Base-by-base conservation (phyloP, 2,329 filamentous ascomycete species). In the Orbilia javanica region DNA sequence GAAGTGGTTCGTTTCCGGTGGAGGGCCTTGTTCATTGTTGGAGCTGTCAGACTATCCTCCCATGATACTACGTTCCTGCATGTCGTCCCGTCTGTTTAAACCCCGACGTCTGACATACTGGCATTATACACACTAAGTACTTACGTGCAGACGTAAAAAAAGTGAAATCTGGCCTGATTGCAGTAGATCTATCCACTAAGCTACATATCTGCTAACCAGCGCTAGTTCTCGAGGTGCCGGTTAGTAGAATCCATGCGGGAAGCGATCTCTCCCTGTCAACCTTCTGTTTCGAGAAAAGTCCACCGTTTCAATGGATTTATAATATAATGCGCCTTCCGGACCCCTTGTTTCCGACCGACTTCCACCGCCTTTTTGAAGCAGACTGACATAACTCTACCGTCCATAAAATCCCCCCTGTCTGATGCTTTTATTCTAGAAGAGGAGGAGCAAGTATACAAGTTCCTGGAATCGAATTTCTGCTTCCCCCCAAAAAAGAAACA, bases 221-320 rank as follows among this genome's bases (percentile, higher is more conserved):
- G n/a, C n/a, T n/a, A n/a, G n/a, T n/a, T n/a, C n/a, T n/a, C n/a
- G n/a, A n/a, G n/a, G n/a, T n/a, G n/a, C n/a, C n/a, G n/a, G n/a
- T n/a, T n/a, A n/a, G n/a, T n/a, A n/a, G n/a, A n/a, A n/a, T n/a
- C n/a, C n/a, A n/a, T n/a, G n/a, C n/a, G n/a, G n/a, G n/a, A n/a
- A n/a, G n/a, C n/a, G n/a, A n/a, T n/a, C n/a, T n/a, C n/a, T n/a
- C 5, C 15, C n/a, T 4, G 4, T 4, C 20, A 8, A 44, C 29
- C 29, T 57, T 57, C 52, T 57, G 15, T n/a, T 36, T 57, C 52
- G 52, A 57, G 52, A 57, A 57, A 36, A 57, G 52, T 57, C 36
- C 52, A 57, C 52, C 52, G 52, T 57, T 57, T 57, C 52, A 31
- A 57, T 36, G 52, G 52, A 57, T 57, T 57, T 57, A 57, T 57